Percentiles rank a stretch among this genome's conserved stretches.
Conservation (phyloP, 2,329 filamentous ascomycete species). For the Ambrosiella beaveri region DNA sequence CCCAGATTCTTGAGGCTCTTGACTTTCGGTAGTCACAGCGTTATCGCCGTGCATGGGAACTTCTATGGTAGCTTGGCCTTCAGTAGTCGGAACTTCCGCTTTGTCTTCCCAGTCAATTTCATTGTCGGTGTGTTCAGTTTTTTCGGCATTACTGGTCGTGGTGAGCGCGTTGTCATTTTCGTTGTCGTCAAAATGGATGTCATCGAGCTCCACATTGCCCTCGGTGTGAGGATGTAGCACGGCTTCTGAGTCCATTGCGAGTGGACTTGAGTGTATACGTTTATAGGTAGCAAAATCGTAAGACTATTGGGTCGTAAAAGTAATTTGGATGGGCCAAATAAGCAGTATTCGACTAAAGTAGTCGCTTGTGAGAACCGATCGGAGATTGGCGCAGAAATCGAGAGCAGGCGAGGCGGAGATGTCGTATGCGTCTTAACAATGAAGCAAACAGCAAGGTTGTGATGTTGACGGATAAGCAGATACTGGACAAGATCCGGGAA, state of each 20-base stretch:
- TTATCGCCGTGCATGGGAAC: neutral
- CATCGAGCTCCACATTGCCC: conserved; percentile 19
- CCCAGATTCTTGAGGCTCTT: too few species aligned
- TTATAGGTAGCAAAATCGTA: too few species aligned
- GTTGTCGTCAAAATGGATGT: conserved; percentile 23
- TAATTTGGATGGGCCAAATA: too few species aligned
- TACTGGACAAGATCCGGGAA: too few species aligned
- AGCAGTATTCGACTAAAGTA: too few species aligned
- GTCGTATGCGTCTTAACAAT: neutral
- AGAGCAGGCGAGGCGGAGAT: neutral
- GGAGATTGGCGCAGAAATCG: too few species aligned
- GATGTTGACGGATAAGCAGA: too few species aligned
- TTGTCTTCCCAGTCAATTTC: conserved; percentile 13
- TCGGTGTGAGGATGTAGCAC: conserved; percentile 16
- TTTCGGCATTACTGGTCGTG: neutral
- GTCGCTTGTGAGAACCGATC: too few species aligned
- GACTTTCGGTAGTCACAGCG: neutral
- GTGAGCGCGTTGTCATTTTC: conserved; percentile 12
- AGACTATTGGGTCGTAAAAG: too few species aligned
- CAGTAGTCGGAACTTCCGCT: neutral
- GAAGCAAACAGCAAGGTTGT: neutral
- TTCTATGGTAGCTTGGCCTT: neutral
- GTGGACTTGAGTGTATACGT: neutral
- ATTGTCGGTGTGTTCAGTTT: conserved; percentile 1
- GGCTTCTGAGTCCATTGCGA: conserved; percentile 12